These are phyloP conservation scores for Glycyrrhiza uralensis DNA, from an alignment of 306 rosid genomes.

Conservation along the genomic window DNA sequence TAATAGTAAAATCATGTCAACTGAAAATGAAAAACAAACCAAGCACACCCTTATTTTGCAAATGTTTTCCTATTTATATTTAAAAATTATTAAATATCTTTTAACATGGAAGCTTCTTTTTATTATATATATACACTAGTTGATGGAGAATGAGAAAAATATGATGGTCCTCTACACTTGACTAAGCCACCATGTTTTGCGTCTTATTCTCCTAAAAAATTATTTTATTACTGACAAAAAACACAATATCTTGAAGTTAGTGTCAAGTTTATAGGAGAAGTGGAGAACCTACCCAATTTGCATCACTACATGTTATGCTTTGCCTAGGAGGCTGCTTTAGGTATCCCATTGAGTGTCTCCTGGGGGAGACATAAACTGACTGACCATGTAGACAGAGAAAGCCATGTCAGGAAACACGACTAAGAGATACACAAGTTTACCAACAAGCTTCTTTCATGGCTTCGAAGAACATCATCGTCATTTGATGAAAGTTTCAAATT, in stretches of 20 bases:
- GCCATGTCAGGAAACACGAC: background rate
- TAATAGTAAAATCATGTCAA: background rate
- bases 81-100: background rate
- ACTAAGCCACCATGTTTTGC: background rate
- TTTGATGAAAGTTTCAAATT: background rate
- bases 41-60: background rate
- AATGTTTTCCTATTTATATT: no score
- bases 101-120: constrained; percentile 1
- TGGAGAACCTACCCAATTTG: background rate
- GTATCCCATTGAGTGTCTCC: background rate
- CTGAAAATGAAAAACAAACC: background rate
- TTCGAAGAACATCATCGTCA: background rate
- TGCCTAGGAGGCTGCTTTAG: background rate
- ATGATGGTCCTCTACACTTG: background rate
- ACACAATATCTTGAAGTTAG: background rate
- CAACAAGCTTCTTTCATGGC: background rate
- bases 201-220: background rate
- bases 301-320: background rate
- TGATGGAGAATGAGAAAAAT: background rate
- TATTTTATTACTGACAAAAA: background rate
- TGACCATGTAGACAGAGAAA: background rate
- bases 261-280: background rate
- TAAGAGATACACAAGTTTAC: background rate
- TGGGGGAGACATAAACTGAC: background rate
- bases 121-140: background rate